Percentiles rank a stretch among this genome's conserved stretches.
These are phyloP conservation scores for Anisogramma anomala DNA, from an alignment of 2,329 filamentous ascomycete species.

Conservation along the genomic window DNA sequence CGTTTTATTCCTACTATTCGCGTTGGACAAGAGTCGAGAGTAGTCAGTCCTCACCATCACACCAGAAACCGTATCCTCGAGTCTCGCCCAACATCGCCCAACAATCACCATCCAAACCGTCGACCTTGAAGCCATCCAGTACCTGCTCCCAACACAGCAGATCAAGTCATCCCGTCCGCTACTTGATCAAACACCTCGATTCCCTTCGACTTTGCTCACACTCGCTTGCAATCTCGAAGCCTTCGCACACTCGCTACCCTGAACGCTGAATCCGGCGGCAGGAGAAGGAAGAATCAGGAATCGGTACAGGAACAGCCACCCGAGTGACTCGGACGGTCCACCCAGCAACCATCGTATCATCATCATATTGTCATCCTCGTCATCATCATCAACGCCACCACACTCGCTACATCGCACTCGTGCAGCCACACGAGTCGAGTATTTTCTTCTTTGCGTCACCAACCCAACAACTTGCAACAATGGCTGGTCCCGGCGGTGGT, in stretches of 20 bases:
- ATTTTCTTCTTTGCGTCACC: slow-evolving; percentile 3
- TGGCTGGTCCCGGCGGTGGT: slow-evolving; percentile 92
- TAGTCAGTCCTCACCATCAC: slow-evolving; percentile 5
- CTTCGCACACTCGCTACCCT: slow-evolving; percentile 30
- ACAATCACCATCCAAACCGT: background rate
- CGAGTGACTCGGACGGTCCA: background rate
- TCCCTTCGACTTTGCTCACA: slow-evolving; percentile 17
- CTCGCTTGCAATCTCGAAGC: slow-evolving; percentile 16
- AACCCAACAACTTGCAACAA: slow-evolving; percentile 31
- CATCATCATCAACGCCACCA: slow-evolving; percentile 7
- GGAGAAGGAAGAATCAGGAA: slow-evolving; percentile 13
- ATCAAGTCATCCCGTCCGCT: background rate
- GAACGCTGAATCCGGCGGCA: slow-evolving; percentile 13
- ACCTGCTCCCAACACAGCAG: background rate
- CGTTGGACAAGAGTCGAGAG: slow-evolving; percentile 15
- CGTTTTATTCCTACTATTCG: slow-evolving; percentile 20
- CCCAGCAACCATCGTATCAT: no score
- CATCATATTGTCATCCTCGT: no score
- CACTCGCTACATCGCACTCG: slow-evolving; percentile 8
- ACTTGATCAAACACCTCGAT: slow-evolving; percentile 3
- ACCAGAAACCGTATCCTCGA: background rate
- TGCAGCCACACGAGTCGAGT: slow-evolving; percentile 7
- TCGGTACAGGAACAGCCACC: slow-evolving; percentile 1
- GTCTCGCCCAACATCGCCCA: slow-evolving; percentile 2
- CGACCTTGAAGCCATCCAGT: background rate